Conservation (phyloP, 2,329 filamentous ascomycete genomes). For the Fusarium sp. region DNA sequence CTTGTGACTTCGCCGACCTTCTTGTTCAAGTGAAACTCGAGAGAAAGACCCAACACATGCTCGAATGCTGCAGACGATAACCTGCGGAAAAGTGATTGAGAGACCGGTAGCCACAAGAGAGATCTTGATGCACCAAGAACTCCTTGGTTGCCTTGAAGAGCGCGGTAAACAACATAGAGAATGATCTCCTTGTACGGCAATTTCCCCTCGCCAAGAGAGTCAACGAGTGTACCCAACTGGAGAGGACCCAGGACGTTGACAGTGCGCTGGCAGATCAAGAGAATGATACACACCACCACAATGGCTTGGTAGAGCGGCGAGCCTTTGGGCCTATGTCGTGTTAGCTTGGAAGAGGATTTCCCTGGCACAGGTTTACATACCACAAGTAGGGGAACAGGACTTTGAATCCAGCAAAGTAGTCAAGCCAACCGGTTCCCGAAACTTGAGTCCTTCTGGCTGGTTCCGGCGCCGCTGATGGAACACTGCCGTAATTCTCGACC, state of each 20-base stretch:
- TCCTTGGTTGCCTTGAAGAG: slow-evolving; percentile 63
- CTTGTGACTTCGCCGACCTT: slow-evolving; percentile 67
- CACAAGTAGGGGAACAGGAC: slow-evolving; percentile 64
- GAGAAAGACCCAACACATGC: slow-evolving; percentile 62
- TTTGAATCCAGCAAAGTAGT: slow-evolving; percentile 62
- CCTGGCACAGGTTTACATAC: slow-evolving; percentile 34
- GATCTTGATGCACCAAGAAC: slow-evolving; percentile 59
- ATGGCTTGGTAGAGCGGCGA: slow-evolving; percentile 58
- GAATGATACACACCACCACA: slow-evolving; percentile 58
- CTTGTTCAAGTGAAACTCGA: slow-evolving; percentile 67
- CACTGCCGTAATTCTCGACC: slow-evolving; percentile 50
- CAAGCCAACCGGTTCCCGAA: slow-evolving; percentile 59
- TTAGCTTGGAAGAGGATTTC: slow-evolving; percentile 18
- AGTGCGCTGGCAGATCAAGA: slow-evolving; percentile 60
- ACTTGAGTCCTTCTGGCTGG: slow-evolving; percentile 51
- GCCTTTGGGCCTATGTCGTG: slow-evolving; percentile 57
- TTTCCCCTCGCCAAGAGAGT: slow-evolving; percentile 57
- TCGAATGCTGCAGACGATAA: slow-evolving; percentile 63
- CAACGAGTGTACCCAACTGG: slow-evolving; percentile 60
- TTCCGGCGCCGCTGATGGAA: slow-evolving; percentile 20
- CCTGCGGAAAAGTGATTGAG: slow-evolving; percentile 60
- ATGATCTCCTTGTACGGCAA: slow-evolving; percentile 60
- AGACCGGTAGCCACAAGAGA: slow-evolving; percentile 64
- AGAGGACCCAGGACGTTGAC: slow-evolving; percentile 62
- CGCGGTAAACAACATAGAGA: slow-evolving; percentile 61